Base-by-base conservation (phyloP, 495 filamentous ascomycete species). In the Corynascus novoguineensis region DNA sequence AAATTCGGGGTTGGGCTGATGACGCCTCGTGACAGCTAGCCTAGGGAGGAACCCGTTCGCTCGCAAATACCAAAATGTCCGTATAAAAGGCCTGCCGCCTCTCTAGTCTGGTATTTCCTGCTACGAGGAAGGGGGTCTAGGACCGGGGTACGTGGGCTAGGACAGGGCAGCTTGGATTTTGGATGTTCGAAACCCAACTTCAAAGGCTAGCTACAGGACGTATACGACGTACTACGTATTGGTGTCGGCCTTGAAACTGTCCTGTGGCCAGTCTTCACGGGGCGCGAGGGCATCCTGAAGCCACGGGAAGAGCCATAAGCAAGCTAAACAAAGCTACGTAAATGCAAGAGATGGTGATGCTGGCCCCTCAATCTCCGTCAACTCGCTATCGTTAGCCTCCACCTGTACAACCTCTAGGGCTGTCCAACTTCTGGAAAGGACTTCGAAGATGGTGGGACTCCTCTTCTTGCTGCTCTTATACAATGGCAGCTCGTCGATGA, bases 31-130 rank as follows among this genome's bases (percentile, higher is more conserved):
- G 17, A 24, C 14, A 46, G 54, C 54, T 40, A 57, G 54, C 45
- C 14, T 40, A n/a, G 34, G 46, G 28, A 57, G 54, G 54, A 57
- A 57, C 32, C 46, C 46, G 45, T 57, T 57, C 24, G 44, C 34
- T 50, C 21, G 34, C 28, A 57, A 40, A 57, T 41, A 49, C 54
- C 22, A 57, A 19, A 57, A 57, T 57, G 46, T 57, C 45, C 35
- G 24, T 50, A 19, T 57, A 24, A 57, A 57, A 49, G 54, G 54
- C 46, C 54, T 57, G 29, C 54, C 28, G 24, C 54, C 54, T 57
- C 54, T 57, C 54, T n/a, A 57, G 46, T 50, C 54, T 24, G 32
- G 45, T 50, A 57, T 42, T 57, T 57, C 54, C 46, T 50, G 46
- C 54, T 10, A 57, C 11, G 17, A 22, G 24, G 34, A 19, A 25